phyloP scores from a whole-genome alignment of 345 rosid genomes.

The Hevea brasiliensis region DNA sequence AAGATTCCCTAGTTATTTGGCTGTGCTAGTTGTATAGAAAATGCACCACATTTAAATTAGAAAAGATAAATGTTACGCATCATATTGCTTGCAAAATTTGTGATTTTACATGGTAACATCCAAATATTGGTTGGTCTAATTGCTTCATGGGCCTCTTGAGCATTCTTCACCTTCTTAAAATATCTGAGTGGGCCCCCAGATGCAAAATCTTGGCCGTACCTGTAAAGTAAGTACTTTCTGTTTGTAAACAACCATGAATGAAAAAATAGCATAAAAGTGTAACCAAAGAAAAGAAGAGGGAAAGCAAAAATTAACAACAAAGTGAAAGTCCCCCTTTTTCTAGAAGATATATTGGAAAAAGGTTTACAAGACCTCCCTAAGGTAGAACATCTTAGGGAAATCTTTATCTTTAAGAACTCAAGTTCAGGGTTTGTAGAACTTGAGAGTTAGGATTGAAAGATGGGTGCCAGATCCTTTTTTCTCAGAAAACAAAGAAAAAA shows the following conservation, averaged over 20 bases:
- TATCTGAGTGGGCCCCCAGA: slow-evolving; percentile 63
- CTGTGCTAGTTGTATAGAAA: neutral
- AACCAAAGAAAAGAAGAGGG: neutral
- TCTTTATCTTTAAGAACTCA: too few relatives aligned
- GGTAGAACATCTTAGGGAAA: too few relatives aligned
- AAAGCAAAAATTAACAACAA: neutral
- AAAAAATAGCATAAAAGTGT: neutral
- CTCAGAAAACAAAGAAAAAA: neutral
- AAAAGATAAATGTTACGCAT: slow-evolving; percentile 12
- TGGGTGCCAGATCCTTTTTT: neutral
- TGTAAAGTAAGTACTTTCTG: slow-evolving; percentile 32
- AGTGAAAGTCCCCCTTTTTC: neutral
- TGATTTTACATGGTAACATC: slow-evolving; percentile 74
- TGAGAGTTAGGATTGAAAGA: too few relatives aligned
- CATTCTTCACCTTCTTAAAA: slow-evolving; percentile 93
- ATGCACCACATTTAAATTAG: slow-evolving; percentile 6
- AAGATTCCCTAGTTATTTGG: slow-evolving; percentile 15
- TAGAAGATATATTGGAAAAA: neutral
- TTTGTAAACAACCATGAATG: neutral
- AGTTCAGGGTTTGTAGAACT: too few relatives aligned
- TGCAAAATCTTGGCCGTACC: slow-evolving; percentile 71
- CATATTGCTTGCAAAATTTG: slow-evolving; percentile 17
- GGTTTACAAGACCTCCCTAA: neutral
- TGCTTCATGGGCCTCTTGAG: slow-evolving; percentile 99
- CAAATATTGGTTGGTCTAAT: slow-evolving; percentile 85